Evolutionary conservation across 148 eudicot genomes (phyloP).

Genomic region (Bassia scoparia): DNA sequence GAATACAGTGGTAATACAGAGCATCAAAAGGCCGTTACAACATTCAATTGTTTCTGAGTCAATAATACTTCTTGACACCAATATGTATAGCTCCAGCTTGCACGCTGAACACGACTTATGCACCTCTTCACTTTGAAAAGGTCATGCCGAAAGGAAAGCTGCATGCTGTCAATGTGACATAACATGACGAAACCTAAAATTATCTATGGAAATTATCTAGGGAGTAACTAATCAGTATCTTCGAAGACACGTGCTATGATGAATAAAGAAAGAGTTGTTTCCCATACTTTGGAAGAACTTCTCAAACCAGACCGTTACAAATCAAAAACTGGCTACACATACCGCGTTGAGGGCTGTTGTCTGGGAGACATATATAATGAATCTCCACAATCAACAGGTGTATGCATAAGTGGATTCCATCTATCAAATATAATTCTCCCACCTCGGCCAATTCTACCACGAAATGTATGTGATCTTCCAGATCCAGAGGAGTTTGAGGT

Average conservation of each 20-base stretch:
- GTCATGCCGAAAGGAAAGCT: neutral
- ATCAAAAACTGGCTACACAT: constrained; percentile 5
- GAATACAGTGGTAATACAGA: constrained; percentile 5
- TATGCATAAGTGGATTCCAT: constrained; percentile 81
- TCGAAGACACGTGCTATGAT: neutral
- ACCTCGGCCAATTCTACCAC: constrained; percentile 92
- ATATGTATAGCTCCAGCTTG: neutral
- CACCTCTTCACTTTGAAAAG: neutral
- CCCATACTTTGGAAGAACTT: neutral
- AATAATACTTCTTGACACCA: neutral
- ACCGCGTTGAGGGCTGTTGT: constrained; percentile 41
- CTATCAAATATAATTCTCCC: constrained; percentile 89
- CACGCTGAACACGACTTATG: neutral
- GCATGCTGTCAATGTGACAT: neutral
- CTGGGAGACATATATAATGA: constrained; percentile 53
- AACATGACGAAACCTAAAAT: no score
- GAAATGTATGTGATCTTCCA: constrained; percentile 37
- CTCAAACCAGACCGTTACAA: neutral
- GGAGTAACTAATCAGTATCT: neutral
- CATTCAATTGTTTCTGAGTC: neutral
- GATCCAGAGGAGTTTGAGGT: constrained; percentile 37
- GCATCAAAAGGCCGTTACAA: neutral
- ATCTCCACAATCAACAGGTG: constrained; percentile 54
- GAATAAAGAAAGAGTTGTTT: neutral
- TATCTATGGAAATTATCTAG: no score